Base-by-base conservation (phyloP, 352 stramenopile species). In the Phytophthora melonis region DNA sequence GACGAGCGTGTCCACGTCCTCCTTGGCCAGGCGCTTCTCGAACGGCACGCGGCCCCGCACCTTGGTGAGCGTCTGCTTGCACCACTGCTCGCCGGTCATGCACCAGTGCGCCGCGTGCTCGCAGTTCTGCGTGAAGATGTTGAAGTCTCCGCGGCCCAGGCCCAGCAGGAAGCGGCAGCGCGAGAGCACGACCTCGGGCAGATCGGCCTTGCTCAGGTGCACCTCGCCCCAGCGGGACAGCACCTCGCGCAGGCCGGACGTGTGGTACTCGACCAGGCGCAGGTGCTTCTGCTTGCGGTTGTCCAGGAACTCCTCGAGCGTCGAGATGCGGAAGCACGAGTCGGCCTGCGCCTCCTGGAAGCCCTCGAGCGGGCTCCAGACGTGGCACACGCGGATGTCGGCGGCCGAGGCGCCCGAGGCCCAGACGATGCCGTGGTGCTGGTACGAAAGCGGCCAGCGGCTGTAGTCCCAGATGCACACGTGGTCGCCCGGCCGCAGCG, bases 1-100 rank as follows among this genome's bases (percentile, higher is more conserved):
- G 53, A 88, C 79, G 7, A 96, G 81, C 56, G 74, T 81, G 56
- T 93, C 86, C 23, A 96, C 88, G 63, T 94, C 87, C 66, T 96
- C 90, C 43, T 88, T 89, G 4, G 74, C 72, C 4, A 95, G 72
- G 5, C 87, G 75, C 34, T 89, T 89, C 69, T 96, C 90, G 66
- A 96, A 96, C 2, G 90, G 90, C 54, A 96, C 88, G 25, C 88
- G 81, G 10, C 86, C 83, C 27, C 82, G 85, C 1, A 82, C 86
- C 41, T 91, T 88, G 1, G 88, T 94, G 14, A 96, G 75, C 21
- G 80, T 93, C 66, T 96, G 90, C 72, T 96, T 96, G 78, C 87
- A 95, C 90, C 90, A 96, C 74, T 96, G 90, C 75, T 96, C 85
- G 57, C 90, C 90, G 1, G 90, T 96, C 90, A 93, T 96, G 68